phyloP scores from a whole-genome alignment of 202 grass and related monocot species.

The Elaeis oleifera region DNA sequence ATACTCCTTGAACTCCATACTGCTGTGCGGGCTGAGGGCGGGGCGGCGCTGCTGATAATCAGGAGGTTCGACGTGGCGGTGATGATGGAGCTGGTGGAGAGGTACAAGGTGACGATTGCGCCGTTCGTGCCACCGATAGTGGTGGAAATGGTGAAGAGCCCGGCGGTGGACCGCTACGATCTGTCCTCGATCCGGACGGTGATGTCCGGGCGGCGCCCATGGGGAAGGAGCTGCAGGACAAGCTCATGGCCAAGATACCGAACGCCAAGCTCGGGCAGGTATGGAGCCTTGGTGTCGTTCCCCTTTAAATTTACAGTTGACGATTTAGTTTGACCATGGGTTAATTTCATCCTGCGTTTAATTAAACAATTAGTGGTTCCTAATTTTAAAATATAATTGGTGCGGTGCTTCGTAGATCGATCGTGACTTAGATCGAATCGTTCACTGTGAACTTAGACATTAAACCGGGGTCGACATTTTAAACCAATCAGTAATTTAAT shows the following conservation, averaged over 20 bases:
- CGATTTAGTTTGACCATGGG: too few species aligned
- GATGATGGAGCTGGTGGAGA: conserved; percentile 41
- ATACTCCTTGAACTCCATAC: conserved; percentile 51
- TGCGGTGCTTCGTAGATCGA: too few species aligned
- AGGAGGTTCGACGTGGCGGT: conserved; percentile 33
- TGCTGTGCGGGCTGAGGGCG: conserved; percentile 51
- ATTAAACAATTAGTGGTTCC: too few species aligned
- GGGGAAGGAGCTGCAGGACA: conserved; percentile 55
- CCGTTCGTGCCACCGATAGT: conserved; percentile 52
- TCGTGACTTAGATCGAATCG: too few species aligned
- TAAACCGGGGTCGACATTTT: too few species aligned
- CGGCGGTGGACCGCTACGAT: conserved; percentile 35
- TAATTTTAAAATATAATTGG: too few species aligned
- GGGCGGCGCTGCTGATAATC: conserved; percentile 39
- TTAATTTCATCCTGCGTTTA: too few species aligned
- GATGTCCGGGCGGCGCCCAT: conserved; percentile 56
- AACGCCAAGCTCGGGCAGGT: conserved; percentile 37
- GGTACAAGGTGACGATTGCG: conserved; percentile 31
- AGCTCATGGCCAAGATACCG: conserved; percentile 42
- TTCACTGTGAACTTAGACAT: too few species aligned
- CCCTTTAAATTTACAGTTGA: too few species aligned
- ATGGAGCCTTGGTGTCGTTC: background rate
- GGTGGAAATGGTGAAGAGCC: conserved; percentile 47
- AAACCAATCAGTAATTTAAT: too few species aligned
- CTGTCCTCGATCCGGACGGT: conserved; percentile 48